phyloP scores from a whole-genome alignment of 116 monocot genomes.

The Phalaenopsis hybrid region DNA sequence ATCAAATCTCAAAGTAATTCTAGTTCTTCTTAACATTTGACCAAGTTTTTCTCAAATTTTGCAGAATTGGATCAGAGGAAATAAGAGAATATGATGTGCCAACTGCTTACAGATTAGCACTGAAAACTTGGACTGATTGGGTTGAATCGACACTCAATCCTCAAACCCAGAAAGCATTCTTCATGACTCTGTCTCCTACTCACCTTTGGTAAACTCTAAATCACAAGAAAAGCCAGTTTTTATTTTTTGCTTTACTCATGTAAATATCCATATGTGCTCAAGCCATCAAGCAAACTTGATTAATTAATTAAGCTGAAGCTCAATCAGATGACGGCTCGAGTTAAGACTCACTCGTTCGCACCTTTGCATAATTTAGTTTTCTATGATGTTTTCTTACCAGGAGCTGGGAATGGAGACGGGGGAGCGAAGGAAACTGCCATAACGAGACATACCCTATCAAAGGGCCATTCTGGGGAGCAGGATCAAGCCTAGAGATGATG shows the following conservation, averaged over 20 bases:
- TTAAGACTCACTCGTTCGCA: too few species aligned
- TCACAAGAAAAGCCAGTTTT: too few species aligned
- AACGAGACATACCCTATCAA: slow-evolving; percentile 41
- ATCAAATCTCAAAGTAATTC: too few species aligned
- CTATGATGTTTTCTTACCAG: slow-evolving; percentile 8
- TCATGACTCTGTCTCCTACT: slow-evolving; percentile 47
- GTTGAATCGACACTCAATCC: slow-evolving; percentile 36
- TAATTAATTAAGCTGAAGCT: too few species aligned
- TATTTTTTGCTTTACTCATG: too few species aligned
- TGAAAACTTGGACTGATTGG: slow-evolving; percentile 53
- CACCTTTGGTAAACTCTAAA: slow-evolving; percentile 30
- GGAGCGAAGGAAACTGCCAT: slow-evolving; percentile 43
- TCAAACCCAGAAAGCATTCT: slow-evolving; percentile 34
- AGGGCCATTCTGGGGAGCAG: slow-evolving; percentile 28
- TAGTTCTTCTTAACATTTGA: neutral
- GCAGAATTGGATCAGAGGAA: slow-evolving; percentile 20
- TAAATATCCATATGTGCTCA: too few species aligned
- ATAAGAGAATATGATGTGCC: slow-evolving; percentile 25
- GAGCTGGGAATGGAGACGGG: slow-evolving; percentile 41
- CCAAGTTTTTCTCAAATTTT: neutral
- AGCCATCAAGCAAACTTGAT: too few species aligned
- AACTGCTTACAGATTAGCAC: slow-evolving; percentile 38
- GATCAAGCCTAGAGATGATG: slow-evolving; percentile 34
- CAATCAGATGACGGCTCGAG: too few species aligned
- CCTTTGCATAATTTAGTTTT: neutral